Conservation (phyloP, 306 rosid genomes). For the Rosa chinensis region DNA sequence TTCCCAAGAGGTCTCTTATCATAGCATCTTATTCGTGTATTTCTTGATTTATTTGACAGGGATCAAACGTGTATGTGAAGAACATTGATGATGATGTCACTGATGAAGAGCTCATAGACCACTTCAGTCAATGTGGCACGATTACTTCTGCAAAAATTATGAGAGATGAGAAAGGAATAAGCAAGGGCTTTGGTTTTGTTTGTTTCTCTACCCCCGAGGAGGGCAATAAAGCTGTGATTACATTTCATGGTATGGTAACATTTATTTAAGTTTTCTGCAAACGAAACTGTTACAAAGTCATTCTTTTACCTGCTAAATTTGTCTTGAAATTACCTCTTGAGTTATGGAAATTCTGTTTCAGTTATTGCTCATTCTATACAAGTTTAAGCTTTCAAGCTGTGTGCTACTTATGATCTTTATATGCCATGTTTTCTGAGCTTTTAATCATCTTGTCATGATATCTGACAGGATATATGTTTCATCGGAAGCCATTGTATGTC, state of each 20-base stretch:
- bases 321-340: background rate
- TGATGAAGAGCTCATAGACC: constrained; percentile 62
- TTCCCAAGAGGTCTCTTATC: constrained; percentile 6
- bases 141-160: constrained; percentile 84
- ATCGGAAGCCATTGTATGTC: constrained; percentile 77
- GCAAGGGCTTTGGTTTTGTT: constrained; percentile 90
- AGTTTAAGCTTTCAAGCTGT: background rate
- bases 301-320: background rate
- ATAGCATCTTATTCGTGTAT: constrained; percentile 14
- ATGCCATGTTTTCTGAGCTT: background rate
- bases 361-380: background rate
- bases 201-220: constrained; percentile 86
- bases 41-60: constrained; percentile 44
- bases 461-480: constrained; percentile 71
- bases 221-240: constrained; percentile 78
- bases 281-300: background rate
- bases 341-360: background rate
- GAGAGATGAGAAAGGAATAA: constrained; percentile 72
- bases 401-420: background rate
- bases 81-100: constrained; percentile 72
- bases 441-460: constrained; percentile 9
- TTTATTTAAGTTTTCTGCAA: background rate
- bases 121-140: constrained; percentile 68
- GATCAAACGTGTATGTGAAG: constrained; percentile 83
- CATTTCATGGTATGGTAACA: constrained; percentile 57